Evolutionary conservation across 352 stramenopile species (phyloP), one percentile per base, ranked within the genome.

Genomic region (Phytophthora aleatoria): DNA sequence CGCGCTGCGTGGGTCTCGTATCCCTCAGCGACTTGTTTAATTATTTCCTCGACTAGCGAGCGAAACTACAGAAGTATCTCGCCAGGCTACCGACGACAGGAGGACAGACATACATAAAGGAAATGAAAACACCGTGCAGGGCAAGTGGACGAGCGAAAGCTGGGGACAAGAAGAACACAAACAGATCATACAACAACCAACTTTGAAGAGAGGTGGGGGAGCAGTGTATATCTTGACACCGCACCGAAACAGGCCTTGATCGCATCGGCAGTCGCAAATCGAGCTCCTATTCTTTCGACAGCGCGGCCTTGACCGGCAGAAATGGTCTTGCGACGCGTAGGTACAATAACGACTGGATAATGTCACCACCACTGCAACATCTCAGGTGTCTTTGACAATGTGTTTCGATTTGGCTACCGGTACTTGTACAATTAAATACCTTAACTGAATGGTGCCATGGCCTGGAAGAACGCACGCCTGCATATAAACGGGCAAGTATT

Each of bases 1-100:
- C 70, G 62, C 85, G 79, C 48, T 94, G 85, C 66, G 85, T 94
- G 48, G 87, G 87, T 53, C 76, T 95, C 63, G 82, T 95, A 72
- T 91, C 87, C 52, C 82, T 95, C 57, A 94, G 87, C 65, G 87
- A 95, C 74, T 74, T 95, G 81, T 95, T 95, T 82, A 92, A 93
- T 85, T 95, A 95, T 89, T 95, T 95, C 75, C 74, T 95, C 52
- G 71, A 93, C 63, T 89, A 94, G 76, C 69, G 49, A 71, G 69
- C 48, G 47, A 69, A 61, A 58, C 35, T 57, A 67, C 33, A 59
- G 30, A 39, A 54, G 42, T 27, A 41, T 59, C 48, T 71, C 53
- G 58, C 57, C 20, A 20, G 20, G 49, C 49, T 61, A 52, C 42
- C 26, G 44, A 64, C 48, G 44, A 63, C 47, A 62, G 20, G 50